phyloP scores from a whole-genome alignment of 2,329 filamentous ascomycete genomes.

The Scytalidium sp. region DNA sequence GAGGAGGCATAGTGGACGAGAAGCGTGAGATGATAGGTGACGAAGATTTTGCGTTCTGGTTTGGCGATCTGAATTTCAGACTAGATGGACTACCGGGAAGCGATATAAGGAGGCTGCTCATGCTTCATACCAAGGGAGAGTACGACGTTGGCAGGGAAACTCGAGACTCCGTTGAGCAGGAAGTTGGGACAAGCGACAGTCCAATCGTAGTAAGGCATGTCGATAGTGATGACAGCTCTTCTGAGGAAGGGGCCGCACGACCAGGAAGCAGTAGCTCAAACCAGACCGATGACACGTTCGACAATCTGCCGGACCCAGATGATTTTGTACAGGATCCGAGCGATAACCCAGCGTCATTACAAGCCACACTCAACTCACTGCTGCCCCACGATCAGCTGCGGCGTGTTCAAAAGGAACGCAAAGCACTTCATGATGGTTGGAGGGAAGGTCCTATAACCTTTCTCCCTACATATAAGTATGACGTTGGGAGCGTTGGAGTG shows the following conservation, averaged over 20 bases:
- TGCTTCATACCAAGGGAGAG: slow-evolving; percentile 77
- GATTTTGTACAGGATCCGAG: slow-evolving; percentile 66
- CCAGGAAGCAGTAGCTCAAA: slow-evolving; percentile 13
- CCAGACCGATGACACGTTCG: slow-evolving; percentile 18
- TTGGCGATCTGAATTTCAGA: slow-evolving; percentile 93
- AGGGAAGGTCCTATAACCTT: slow-evolving; percentile 84
- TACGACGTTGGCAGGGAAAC: slow-evolving; percentile 55
- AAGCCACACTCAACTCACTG: slow-evolving; percentile 83
- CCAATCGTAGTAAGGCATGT: slow-evolving; percentile 42
- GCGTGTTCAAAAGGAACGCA: slow-evolving; percentile 69
- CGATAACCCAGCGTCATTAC: slow-evolving; percentile 79
- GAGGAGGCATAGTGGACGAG: slow-evolving; percentile 61
- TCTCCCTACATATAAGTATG: slow-evolving; percentile 95
- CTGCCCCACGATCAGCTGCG: slow-evolving; percentile 86
- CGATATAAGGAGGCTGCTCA: slow-evolving; percentile 81
- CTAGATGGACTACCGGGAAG: slow-evolving; percentile 84
- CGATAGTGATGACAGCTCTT: slow-evolving; percentile 44
- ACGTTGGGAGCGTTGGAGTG: slow-evolving; percentile 84
- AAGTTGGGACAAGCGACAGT: slow-evolving; percentile 42
- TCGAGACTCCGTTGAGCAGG: slow-evolving; percentile 25
- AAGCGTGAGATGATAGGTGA: slow-evolving; percentile 73
- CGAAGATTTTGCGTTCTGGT: slow-evolving; percentile 94
- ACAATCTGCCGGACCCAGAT: slow-evolving; percentile 57
- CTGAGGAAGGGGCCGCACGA: slow-evolving; percentile 27
- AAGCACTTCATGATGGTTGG: slow-evolving; percentile 89